A percentile compares a stretch with the other conserved stretches of the same genome.
These are phyloP conservation scores for Herpetospermum pedunculosum DNA, from an alignment of 306 rosid species.

Conservation along the genomic window DNA sequence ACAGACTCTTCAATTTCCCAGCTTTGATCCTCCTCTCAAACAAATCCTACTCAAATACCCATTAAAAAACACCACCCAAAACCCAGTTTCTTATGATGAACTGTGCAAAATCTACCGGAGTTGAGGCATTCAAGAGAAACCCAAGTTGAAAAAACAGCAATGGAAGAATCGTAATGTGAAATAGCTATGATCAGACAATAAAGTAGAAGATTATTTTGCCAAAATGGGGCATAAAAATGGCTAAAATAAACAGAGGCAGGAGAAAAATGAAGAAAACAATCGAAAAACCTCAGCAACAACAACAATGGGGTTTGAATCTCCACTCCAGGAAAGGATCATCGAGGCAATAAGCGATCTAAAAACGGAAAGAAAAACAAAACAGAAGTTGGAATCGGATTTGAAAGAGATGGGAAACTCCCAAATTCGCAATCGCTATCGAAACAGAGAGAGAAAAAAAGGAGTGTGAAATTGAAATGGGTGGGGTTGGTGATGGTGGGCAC, in stretches of 20 bases:
- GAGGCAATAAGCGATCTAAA: not conserved
- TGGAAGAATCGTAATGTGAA: not conserved
- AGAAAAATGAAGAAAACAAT: not conserved
- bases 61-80: not conserved
- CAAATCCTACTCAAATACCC: not conserved
- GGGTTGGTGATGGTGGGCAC: constrained; percentile 7
- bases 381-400: not conserved
- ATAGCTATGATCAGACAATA: not conserved
- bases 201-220: not conserved
- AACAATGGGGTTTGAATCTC: constrained; percentile 6
- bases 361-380: not conserved
- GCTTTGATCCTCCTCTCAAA: not conserved
- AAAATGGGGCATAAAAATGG: not conserved
- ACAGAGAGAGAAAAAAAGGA: too few species aligned
- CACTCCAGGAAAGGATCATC: not conserved
- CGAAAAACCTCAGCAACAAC: not conserved
- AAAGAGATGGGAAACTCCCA: not conserved
- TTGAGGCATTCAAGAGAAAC: not conserved
- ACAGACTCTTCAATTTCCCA: not conserved
- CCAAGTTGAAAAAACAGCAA: not conserved
- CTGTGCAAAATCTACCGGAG: not conserved
- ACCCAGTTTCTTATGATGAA: not conserved
- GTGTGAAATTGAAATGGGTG: not conserved
- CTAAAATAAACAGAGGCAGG: not conserved
- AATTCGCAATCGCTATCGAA: not conserved